Evolutionary conservation across 2,329 filamentous ascomycete species (phyloP), one percentile per base, ranked within the genome.

Genomic region (Cladophialophora carrionii): DNA sequence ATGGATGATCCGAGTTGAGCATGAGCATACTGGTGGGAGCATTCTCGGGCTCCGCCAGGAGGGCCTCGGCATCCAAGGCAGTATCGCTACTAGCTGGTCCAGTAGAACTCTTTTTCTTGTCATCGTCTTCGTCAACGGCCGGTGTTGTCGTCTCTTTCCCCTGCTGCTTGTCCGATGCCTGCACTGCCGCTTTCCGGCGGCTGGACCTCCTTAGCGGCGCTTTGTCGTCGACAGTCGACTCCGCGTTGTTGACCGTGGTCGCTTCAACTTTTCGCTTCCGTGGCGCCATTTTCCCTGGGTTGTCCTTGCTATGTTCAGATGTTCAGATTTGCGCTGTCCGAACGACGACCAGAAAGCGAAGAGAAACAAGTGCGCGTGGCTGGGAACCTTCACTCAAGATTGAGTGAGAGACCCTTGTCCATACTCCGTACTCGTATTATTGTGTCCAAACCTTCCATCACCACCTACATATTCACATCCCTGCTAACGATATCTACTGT

Each of bases 121-220:
- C 17, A n/a, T 43, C 37, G 3, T 14, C 17, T 43, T 20, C 14
- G 37, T n/a, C 17, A n/a, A 2, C 6, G 5, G 37, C 37, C 1
- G 37, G 14, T 5, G 37, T 6, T n/a, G 37, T 14, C 6, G 37
- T 29, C 3, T 29, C 26, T 29, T 29, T 29, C 6, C 26, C 26
- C 4, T 6, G 14, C 34, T 37, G 34, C 14, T 17, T 6, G 26
- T 29, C 26, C 26, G 26, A 29, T 29, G 26, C 26, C 41, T 43
- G 41, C 14, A 9, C 4, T n/a, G 52, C 17, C 31, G 52, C 0
- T 26, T 54, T 54, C 29, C n/a, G 24, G 4, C 52, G 24, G 20
- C 22, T 54, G 9, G 52, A 54, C 52, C 52, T 31, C 29, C 52
- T 54, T 4, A 54, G 26, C 4, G 29, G 52, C 12, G 24, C 52